phyloP scores from a whole-genome alignment of 768 basidiomycete genomes.

The Lepiota brunneoincarnata region DNA sequence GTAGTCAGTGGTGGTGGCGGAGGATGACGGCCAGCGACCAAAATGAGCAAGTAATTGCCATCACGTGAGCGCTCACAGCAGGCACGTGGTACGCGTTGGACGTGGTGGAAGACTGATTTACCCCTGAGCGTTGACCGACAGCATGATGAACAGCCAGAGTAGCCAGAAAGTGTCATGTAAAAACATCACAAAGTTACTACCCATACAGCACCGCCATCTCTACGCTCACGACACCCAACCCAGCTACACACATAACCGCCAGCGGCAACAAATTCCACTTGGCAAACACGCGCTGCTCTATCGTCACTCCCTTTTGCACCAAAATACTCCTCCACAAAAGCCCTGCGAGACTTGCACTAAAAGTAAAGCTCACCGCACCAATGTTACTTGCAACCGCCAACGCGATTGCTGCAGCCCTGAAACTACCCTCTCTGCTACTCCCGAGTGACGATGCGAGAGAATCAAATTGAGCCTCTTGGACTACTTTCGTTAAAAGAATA shows the following conservation, averaged over 20 bases:
- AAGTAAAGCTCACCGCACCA: slow-evolving; percentile 88
- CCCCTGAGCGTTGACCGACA: no score
- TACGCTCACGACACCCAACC: slow-evolving; percentile 67
- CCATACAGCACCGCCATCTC: slow-evolving; percentile 60
- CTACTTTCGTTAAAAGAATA: slow-evolving; percentile 83
- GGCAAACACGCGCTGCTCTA: slow-evolving; percentile 65
- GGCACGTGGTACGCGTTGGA: neutral
- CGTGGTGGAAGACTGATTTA: no score
- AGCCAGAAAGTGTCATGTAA: no score
- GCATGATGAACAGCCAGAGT: no score
- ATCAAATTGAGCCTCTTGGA: slow-evolving; percentile 44
- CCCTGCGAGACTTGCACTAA: slow-evolving; percentile 85
- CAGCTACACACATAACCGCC: slow-evolving; percentile 60
- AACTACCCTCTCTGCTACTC: no score
- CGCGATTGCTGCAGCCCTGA: slow-evolving; percentile 60
- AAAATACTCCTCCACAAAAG: slow-evolving; percentile 81
- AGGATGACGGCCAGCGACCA: neutral
- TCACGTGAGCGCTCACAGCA: neutral
- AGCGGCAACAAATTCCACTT: slow-evolving; percentile 70
- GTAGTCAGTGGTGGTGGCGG: neutral
- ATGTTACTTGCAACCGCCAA: slow-evolving; percentile 87
- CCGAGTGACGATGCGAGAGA: slow-evolving; percentile 19
- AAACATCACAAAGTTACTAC: no score
- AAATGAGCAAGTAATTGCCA: neutral
- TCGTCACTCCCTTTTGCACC: slow-evolving; percentile 62